Percentiles rank a stretch among this genome's conserved stretches.
Evolutionary conservation across 2,329 filamentous ascomycete species (phyloP).

Genomic region (Clonostachys rosea): DNA sequence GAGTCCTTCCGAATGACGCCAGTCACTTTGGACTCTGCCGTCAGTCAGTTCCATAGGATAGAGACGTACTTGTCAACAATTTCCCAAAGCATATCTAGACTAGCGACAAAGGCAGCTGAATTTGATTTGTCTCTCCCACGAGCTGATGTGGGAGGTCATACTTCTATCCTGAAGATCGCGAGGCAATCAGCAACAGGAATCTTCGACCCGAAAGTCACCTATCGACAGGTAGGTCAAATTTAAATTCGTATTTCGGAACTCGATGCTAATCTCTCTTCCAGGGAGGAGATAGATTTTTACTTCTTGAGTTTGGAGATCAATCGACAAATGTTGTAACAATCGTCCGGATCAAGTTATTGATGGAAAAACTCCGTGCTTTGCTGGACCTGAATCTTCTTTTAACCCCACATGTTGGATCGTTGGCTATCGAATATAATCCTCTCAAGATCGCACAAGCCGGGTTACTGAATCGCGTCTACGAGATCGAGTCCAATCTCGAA

Average conservation of each 20-base stretch:
- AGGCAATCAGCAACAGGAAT: neutral
- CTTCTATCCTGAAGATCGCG: neutral
- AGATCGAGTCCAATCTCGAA: slow-evolving; percentile 2
- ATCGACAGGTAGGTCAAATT: neutral
- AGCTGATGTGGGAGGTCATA: neutral
- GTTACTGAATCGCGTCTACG: slow-evolving; percentile 4
- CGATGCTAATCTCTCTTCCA: slow-evolving; percentile 6
- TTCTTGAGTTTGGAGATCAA: slow-evolving; percentile 54
- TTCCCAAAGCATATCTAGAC: too few relatives aligned
- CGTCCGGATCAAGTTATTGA: slow-evolving; percentile 11
- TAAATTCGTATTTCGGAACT: too few relatives aligned
- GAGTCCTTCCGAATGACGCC: slow-evolving; percentile 22
- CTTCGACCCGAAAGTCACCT: neutral
- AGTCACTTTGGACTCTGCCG: neutral
- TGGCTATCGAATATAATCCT: slow-evolving; percentile 10
- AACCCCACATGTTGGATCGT: slow-evolving; percentile 6
- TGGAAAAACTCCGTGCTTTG: slow-evolving; percentile 5
- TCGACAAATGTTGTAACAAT: slow-evolving; percentile 49
- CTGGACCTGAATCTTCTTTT: neutral
- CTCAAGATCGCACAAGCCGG: slow-evolving; percentile 6
- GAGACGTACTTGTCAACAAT: too few relatives aligned
- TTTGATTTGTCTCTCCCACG: too few relatives aligned
- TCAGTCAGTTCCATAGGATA: neutral
- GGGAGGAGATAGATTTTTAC: slow-evolving; percentile 43
- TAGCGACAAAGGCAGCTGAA: too few relatives aligned